phyloP scores from a whole-genome alignment of 2,329 filamentous ascomycete species.

The Hypomyces perniciosus region DNA sequence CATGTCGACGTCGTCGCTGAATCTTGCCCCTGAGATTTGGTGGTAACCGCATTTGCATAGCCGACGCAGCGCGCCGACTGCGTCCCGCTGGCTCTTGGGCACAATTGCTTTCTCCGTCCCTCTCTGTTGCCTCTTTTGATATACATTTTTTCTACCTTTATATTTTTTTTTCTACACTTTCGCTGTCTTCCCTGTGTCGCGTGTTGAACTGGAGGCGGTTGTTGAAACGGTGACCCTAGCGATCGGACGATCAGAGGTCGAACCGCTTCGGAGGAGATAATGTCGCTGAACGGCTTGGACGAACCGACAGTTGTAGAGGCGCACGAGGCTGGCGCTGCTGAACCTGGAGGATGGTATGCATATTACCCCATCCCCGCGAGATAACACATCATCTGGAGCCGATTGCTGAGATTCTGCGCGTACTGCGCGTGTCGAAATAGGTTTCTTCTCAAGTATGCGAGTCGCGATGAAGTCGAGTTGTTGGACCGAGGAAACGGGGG shows the following conservation, averaged over 20 bases:
- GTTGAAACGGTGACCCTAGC: conserved; percentile 4
- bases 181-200: background rate
- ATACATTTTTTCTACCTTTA: conserved; percentile 3
- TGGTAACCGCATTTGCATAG: conserved; percentile 7
- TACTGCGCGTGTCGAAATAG: conserved; percentile 40
- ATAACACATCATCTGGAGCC: background rate
- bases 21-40: conserved; percentile 12
- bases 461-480: conserved; percentile 81
- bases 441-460: conserved; percentile 89
- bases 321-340: conserved; percentile 69
- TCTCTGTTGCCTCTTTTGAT: conserved; percentile 2
- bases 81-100: conserved; percentile 1
- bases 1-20: conserved; percentile 5
- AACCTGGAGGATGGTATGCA: conserved; percentile 89
- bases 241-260: background rate
- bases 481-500: conserved; percentile 73
- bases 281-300: conserved; percentile 97
- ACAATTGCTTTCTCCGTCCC: conserved; percentile 1
- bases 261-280: conserved; percentile 31
- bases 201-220: conserved; percentile 5
- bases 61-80: conserved; percentile 12
- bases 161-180: background rate
- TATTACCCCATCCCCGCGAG: background rate
- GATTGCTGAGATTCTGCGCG: conserved; percentile 18
- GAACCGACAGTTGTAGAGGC: conserved; percentile 74